Evolutionary conservation across 2,329 filamentous ascomycete species (phyloP).

Genomic region (Fusarium sp.): DNA sequence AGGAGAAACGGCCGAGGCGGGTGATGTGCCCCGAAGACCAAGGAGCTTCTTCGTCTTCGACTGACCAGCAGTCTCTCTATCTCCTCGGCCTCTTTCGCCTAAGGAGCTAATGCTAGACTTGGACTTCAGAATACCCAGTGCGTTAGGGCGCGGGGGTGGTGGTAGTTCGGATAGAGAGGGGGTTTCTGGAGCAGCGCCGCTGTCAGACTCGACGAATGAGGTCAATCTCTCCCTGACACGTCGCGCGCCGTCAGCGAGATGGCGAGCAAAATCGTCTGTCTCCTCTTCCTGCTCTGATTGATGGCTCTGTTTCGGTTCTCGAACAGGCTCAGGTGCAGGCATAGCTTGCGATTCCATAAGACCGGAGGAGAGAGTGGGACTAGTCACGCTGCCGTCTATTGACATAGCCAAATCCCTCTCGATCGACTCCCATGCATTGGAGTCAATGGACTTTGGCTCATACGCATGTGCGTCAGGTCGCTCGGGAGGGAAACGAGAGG

Average conservation of each 20-base stretch:
- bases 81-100: conserved; percentile 58
- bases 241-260: conserved; percentile 76
- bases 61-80: conserved; percentile 54
- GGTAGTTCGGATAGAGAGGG: conserved; percentile 55
- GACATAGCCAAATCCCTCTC: conserved; percentile 47
- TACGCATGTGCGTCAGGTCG: conserved; percentile 42
- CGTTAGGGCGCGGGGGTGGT: conserved; percentile 59
- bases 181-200: conserved; percentile 48
- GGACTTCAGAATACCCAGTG: conserved; percentile 71
- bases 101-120: conserved; percentile 77
- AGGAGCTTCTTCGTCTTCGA: conserved; percentile 71
- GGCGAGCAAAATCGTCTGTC: conserved; percentile 74
- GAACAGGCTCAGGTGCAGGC: conserved; percentile 5
- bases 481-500: conserved; percentile 51
- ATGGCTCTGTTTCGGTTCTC: conserved; percentile 44
- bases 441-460: conserved; percentile 45
- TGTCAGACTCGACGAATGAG: conserved; percentile 73
- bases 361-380: conserved; percentile 35
- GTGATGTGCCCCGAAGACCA: conserved; percentile 62
- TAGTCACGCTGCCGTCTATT: conserved; percentile 40
- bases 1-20: conserved; percentile 55
- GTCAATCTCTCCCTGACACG: conserved; percentile 79
- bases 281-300: conserved; percentile 65
- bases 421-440: conserved; percentile 59
- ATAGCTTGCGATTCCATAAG: conserved; percentile 30